A percentile compares a stretch with the other conserved stretches of the same genome.
These are phyloP conservation scores for Physaria fendleri DNA, from an alignment of 345 rosid species.

Conservation along the genomic window DNA sequence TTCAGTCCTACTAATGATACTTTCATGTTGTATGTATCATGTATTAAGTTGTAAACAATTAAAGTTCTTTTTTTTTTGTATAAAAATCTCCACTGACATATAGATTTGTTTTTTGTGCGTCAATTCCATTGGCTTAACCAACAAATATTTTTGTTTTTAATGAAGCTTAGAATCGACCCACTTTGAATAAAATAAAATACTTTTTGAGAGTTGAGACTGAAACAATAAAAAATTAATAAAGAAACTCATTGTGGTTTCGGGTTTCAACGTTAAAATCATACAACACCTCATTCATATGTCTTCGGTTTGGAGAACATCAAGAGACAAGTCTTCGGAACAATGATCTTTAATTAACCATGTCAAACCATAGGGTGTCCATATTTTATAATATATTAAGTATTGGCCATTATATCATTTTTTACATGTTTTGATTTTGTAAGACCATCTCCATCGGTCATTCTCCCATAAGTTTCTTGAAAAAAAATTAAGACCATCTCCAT, in stretches of 20 bases:
- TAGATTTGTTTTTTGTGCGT: constrained; percentile 17
- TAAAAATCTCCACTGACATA: constrained; percentile 22
- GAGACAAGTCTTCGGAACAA: constrained; percentile 33
- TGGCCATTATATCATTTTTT: background rate
- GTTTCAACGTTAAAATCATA: constrained; percentile 31
- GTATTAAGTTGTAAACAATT: constrained; percentile 22
- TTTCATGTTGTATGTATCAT: constrained; percentile 14
- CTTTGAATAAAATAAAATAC: constrained; percentile 21
- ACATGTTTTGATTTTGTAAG: background rate
- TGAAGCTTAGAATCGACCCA: constrained; percentile 31
- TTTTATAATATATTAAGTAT: background rate
- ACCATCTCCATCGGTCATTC: no score
- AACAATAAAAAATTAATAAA: constrained; percentile 1
- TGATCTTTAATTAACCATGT: constrained; percentile 24
- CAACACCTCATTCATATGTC: constrained; percentile 31
- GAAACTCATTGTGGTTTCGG: constrained; percentile 23
- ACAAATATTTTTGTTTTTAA: constrained; percentile 7
- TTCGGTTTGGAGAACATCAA: constrained; percentile 27
- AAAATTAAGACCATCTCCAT: no score
- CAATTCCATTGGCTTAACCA: constrained; percentile 10
- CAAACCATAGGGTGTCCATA: constrained; percentile 30
- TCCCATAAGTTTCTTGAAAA: no score
- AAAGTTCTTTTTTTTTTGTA: background rate
- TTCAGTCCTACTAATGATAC: no score
- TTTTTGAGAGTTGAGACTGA: constrained; percentile 12